Conservation (phyloP, 495 filamentous ascomycete genomes). For the Xylaria intraflava region DNA sequence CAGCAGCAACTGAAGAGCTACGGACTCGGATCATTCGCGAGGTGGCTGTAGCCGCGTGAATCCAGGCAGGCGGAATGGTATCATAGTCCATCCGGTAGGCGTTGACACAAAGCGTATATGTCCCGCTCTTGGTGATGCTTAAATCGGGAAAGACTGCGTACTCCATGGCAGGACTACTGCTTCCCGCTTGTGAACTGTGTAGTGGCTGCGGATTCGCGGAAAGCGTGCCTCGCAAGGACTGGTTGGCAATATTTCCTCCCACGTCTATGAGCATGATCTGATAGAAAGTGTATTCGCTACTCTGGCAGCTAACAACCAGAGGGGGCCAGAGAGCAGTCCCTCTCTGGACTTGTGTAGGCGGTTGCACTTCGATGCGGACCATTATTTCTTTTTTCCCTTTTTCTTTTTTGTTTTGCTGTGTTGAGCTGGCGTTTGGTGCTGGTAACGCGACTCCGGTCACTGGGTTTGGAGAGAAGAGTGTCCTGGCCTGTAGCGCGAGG, state of each 20-base stretch:
- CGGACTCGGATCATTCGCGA: background rate
- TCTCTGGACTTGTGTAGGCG: constrained; percentile 2
- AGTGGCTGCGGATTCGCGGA: background rate
- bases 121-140: background rate
- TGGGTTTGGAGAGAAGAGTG: background rate
- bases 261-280: constrained; percentile 1
- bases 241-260: background rate
- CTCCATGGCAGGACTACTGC: background rate
- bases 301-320: constrained; percentile 3
- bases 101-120: constrained; percentile 1
- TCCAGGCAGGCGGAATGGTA: background rate
- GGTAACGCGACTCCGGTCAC: background rate
- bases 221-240: background rate
- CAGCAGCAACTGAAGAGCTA: background rate
- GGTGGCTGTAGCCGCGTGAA: background rate
- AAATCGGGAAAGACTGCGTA: constrained; percentile 10
- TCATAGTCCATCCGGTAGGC: constrained; percentile 5
- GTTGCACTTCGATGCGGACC: constrained; percentile 4
- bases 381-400: background rate
- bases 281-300: background rate
- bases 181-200: background rate
- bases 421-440: too few relatives aligned
- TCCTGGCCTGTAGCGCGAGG: background rate
- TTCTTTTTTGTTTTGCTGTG: background rate
- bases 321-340: constrained; percentile 5